Conservation (phyloP, 768 basidiomycete genomes). For the Tricholoma matsutake region DNA sequence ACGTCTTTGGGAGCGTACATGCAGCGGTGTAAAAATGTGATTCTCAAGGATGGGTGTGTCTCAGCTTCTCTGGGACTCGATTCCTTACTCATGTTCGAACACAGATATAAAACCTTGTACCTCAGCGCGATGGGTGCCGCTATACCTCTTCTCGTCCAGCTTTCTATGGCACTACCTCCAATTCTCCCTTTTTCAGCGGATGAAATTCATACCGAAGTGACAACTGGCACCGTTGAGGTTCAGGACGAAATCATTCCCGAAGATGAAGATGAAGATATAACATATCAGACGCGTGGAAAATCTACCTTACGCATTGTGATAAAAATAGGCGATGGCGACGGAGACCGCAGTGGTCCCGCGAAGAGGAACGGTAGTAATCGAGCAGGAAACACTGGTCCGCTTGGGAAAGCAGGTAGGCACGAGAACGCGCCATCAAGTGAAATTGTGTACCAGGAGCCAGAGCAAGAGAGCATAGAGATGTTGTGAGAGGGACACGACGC, state of each 20-base stretch:
- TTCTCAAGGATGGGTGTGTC: conserved; percentile 69
- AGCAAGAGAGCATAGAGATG: conserved; percentile 41
- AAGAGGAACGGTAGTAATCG: conserved; percentile 16
- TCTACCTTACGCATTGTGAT: conserved; percentile 63
- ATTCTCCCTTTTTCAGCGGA: conserved; percentile 64
- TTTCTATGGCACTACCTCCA: conserved; percentile 67
- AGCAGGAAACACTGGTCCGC: conserved; percentile 2
- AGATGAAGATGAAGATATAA: conserved; percentile 67
- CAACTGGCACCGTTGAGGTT: conserved; percentile 70
- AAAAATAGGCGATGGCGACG: conserved; percentile 60
- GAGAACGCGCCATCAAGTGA: conserved; percentile 13
- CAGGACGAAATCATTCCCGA: conserved; percentile 78
- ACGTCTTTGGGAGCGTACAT: conserved; percentile 72
- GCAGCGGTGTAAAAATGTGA: conserved; percentile 68
- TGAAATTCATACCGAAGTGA: conserved; percentile 60
- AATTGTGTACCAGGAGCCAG: conserved; percentile 39
- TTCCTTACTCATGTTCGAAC: background rate
- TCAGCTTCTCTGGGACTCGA: background rate
- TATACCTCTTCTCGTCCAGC: conserved; percentile 73
- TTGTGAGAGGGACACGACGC: conserved; percentile 1
- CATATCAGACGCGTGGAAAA: conserved; percentile 66
- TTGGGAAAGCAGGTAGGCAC: conserved; percentile 3
- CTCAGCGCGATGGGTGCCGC: conserved; percentile 87
- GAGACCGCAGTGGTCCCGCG: conserved; percentile 26
- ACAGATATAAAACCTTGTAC: conserved; percentile 69